Percentiles rank a stretch among this genome's conserved stretches.
These are phyloP conservation scores for Crithidia brevicula DNA, from an alignment of 208 protist species.

Conservation along the genomic window DNA sequence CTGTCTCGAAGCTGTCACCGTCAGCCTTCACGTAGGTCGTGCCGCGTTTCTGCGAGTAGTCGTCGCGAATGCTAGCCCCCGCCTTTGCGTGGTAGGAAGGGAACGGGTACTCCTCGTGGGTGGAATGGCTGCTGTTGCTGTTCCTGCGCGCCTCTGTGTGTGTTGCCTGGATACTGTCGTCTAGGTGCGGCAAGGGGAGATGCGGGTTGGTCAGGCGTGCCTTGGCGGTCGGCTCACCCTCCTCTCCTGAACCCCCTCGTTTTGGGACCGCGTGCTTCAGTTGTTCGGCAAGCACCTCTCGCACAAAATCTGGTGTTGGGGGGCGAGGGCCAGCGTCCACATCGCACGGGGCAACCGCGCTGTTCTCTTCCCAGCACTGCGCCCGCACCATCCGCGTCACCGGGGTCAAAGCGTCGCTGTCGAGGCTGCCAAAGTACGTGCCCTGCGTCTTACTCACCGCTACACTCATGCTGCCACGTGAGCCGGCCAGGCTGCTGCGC, in stretches of 20 bases:
- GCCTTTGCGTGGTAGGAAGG: background rate
- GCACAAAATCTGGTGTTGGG: conserved; percentile 23
- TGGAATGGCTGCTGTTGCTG: background rate
- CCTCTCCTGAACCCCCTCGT: background rate
- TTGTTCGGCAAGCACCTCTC: conserved; percentile 3
- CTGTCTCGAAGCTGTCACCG: no score
- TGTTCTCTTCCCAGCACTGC: conserved; percentile 25
- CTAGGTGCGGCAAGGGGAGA: background rate
- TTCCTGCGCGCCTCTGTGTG: background rate
- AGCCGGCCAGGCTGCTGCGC: conserved; percentile 1
- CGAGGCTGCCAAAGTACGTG: conserved; percentile 6
- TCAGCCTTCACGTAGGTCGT: background rate
- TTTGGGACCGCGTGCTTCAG: background rate
- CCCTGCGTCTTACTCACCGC: background rate
- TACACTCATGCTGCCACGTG: background rate
- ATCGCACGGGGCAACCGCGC: background rate
- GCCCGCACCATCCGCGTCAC: conserved; percentile 6
- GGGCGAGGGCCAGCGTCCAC: background rate
- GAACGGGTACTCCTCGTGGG: background rate
- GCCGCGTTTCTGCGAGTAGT: background rate
- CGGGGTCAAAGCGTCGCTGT: conserved; percentile 20
- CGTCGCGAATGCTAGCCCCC: background rate
- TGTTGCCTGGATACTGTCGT: background rate
- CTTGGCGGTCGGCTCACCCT: no score
- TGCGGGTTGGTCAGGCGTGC: background rate